Conservation (phyloP, 2,329 filamentous ascomycete species). For the Cyphellophora attinorum region DNA sequence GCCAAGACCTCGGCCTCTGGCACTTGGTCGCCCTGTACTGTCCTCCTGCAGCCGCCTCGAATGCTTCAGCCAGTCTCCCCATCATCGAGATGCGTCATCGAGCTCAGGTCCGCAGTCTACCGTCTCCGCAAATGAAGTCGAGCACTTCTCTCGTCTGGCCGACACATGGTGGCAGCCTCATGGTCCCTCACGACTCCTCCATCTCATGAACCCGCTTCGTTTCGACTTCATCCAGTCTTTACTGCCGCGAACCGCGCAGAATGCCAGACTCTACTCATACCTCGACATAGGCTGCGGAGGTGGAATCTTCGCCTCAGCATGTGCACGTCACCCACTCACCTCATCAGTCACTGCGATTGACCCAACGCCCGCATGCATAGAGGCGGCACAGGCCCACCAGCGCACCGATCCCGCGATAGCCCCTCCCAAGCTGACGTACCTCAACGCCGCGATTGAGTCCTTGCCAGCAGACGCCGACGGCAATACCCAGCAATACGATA, state of each 20-base stretch:
- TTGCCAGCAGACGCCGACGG: conserved; percentile 28
- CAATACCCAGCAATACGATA: conserved; percentile 48
- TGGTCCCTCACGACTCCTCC: conserved; percentile 80
- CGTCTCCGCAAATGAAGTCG: conserved; percentile 80
- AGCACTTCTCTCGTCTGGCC: conserved; percentile 89
- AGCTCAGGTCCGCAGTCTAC: conserved; percentile 53
- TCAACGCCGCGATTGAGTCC: conserved; percentile 67
- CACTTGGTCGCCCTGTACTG: background rate
- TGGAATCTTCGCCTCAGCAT: conserved; percentile 81
- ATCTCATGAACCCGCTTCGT: conserved; percentile 95
- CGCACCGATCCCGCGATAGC: conserved; percentile 60
- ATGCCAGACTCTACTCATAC: conserved; percentile 38
- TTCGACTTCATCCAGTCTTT: conserved; percentile 86
- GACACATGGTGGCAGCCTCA: conserved; percentile 96
- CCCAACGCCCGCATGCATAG: conserved; percentile 32
- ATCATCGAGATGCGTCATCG: background rate
- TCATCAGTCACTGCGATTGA: conserved; percentile 36
- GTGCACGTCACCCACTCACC: conserved; percentile 32
- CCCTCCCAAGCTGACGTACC: conserved; percentile 56
- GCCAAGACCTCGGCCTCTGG: conserved; percentile 1
- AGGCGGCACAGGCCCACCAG: conserved; percentile 66
- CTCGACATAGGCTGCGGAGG: conserved; percentile 94
- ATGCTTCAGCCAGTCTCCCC: background rate
- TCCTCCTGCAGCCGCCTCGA: background rate
- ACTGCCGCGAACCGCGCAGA: conserved; percentile 17